phyloP scores from a whole-genome alignment of 2,329 filamentous ascomycete genomes.

The Pyrenochaeta sp. region DNA sequence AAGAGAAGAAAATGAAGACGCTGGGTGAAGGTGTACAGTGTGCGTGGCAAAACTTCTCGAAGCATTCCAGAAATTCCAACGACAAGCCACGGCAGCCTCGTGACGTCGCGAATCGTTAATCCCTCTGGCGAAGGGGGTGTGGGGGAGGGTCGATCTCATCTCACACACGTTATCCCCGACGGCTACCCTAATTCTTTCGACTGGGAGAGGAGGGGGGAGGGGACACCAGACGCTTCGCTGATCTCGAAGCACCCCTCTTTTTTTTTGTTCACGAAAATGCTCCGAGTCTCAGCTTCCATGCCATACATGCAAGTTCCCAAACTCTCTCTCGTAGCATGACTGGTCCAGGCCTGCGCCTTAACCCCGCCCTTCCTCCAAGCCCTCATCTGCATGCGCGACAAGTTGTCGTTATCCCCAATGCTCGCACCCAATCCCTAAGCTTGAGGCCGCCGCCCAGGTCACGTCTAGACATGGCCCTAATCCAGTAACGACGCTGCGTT shows the following conservation, averaged over 20 bases:
- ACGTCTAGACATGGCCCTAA: background rate
- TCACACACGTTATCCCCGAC: background rate
- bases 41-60: slow-evolving; percentile 1
- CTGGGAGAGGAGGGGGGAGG: no score
- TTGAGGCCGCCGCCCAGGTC: background rate
- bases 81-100: background rate
- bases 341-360: no score
- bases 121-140: background rate
- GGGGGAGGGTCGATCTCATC: background rate
- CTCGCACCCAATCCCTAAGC: background rate
- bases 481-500: background rate
- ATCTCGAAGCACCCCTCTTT: no score
- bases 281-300: no score
- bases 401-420: background rate
- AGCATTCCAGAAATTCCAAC: background rate
- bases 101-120: background rate
- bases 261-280: no score
- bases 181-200: no score
- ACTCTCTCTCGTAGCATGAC: no score
- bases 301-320: no score
- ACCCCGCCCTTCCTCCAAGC: background rate
- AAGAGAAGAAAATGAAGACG: no score
- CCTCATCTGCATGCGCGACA: no score
- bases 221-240: no score
- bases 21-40: no score